These are phyloP conservation scores for Saccharum spontaneum DNA, from an alignment of 176 grass and related monocot genomes.

Conservation along the genomic window DNA sequence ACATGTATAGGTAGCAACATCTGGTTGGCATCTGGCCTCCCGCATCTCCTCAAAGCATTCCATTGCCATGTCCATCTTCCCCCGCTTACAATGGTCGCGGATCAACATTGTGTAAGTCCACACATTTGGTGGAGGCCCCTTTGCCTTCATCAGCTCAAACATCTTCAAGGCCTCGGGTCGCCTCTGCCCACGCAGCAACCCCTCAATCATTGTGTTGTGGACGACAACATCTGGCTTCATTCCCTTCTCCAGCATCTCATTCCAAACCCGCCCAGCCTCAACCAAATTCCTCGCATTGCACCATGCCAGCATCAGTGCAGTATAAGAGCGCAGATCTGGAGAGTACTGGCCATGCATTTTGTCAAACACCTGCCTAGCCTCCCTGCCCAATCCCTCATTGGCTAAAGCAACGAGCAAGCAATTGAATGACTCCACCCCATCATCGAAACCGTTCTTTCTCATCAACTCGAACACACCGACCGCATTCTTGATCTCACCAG, in stretches of 20 bases:
- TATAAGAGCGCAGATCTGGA: constrained; percentile 70
- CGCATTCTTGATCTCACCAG: constrained; percentile 77
- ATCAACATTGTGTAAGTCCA: constrained; percentile 84
- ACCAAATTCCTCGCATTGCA: constrained; percentile 78
- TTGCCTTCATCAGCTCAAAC: constrained; percentile 92
- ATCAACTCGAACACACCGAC: constrained; percentile 71
- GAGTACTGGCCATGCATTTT: constrained; percentile 58
- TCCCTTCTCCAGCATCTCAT: constrained; percentile 80
- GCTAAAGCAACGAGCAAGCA: constrained; percentile 68
- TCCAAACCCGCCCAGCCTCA: constrained; percentile 74
- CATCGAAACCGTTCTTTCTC: constrained; percentile 60
- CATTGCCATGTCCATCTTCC: constrained; percentile 83
- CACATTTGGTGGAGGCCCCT: constrained; percentile 71
- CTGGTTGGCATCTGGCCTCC: constrained; percentile 41
- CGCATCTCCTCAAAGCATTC: constrained; percentile 68
- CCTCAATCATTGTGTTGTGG: constrained; percentile 90
- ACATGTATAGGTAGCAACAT: constrained; percentile 68
- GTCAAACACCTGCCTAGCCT: constrained; percentile 67
- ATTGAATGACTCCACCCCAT: constrained; percentile 79
- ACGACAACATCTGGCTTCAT: constrained; percentile 65
- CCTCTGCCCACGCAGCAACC: constrained; percentile 72
- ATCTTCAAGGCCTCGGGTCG: constrained; percentile 75
- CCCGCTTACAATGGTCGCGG: constrained; percentile 64
- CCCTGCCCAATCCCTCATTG: constrained; percentile 62
- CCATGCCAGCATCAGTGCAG: constrained; percentile 62